Evolutionary conservation across 768 basidiomycete genomes (phyloP), one percentile per base, ranked within the genome.

Genomic region (Lepiota venenata): DNA sequence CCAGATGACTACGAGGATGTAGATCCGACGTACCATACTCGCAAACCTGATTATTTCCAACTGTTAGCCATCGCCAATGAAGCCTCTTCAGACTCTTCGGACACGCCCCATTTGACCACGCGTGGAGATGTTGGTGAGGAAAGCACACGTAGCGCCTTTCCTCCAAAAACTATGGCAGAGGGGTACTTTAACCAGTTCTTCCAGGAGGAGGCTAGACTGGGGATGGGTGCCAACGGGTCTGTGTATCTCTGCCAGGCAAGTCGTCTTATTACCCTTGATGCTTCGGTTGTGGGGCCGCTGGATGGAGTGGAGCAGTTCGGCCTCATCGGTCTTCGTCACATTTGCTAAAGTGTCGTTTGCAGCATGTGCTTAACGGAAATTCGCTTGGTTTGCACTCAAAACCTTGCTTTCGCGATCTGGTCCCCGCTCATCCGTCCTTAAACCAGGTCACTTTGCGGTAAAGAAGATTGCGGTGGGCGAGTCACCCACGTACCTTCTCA

Each of bases 401-500:
- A 18, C 25, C 64, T 47, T 49, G 20, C 51, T 35, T 37, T 25
- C 25, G 21, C 16, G 10, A 14, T 55, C 45, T 43, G 42, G 32
- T 44, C 45, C 46, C 59, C 54, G 40, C 27, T 51, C 32, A 52
- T 41, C 29, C 49, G 35, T 6, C 44, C 22, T 39, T 52, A 10
- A 11, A 44, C 20, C 59, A 82, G 90, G 90, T 25, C 87, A 85
- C 60, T 97, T 95, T 66, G 95, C 95, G 0, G 90, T 97, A 44
- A 98, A 98, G 74, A 98, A 97, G 68, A 93, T 98, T 18, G 93
- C 96, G 0, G 90, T 98, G 0, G 94, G 94, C 45, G 84, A 91
- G 63, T 95, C 92, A 0, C 89, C 93, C 60, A 77, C 85, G 2
- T 95, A 95, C 71, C 75, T 96, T 5, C 71, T 93, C 38, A 85